Evolutionary conservation across 148 eudicot species (phyloP).

Genomic region (Persicaria tinctoria): DNA sequence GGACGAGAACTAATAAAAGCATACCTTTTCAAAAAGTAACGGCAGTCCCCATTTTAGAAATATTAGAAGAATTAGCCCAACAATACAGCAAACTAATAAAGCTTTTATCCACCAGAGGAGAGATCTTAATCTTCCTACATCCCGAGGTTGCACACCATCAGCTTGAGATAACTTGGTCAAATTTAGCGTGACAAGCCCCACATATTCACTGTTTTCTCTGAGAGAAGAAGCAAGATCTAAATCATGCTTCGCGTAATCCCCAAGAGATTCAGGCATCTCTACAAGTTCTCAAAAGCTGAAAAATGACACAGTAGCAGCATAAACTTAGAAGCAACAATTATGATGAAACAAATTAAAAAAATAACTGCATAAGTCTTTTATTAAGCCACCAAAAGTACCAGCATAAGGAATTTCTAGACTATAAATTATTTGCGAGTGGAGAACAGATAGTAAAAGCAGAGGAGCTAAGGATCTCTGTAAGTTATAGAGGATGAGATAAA

Average conservation of each 20-base stretch:
- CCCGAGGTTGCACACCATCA: constrained; percentile 28
- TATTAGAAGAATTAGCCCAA: constrained; percentile 32
- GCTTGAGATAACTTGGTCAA: constrained; percentile 33
- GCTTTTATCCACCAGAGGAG: constrained; percentile 71
- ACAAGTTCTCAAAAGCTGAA: constrained; percentile 1
- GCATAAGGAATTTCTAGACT: neutral
- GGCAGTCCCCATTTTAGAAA: constrained; percentile 85
- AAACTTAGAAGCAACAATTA: neutral
- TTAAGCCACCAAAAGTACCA: neutral
- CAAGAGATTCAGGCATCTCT: constrained; percentile 9
- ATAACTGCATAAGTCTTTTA: neutral
- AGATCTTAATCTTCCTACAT: constrained; percentile 27
- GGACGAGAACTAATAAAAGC: neutral
- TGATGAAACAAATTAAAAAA: neutral
- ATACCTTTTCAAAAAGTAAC: constrained; percentile 80
- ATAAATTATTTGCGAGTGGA: neutral
- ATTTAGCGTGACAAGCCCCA: constrained; percentile 51
- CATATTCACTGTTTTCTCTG: constrained; percentile 65
- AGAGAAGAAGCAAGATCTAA: constrained; percentile 2
- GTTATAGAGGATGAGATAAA: neutral
- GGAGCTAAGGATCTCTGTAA: neutral
- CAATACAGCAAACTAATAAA: constrained; percentile 34
- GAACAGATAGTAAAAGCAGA: neutral
- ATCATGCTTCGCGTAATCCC: constrained; percentile 4
- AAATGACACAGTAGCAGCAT: neutral